Base-by-base conservation (phyloP, 768 basidiomycete genomes). In the Fistulinella prunicolor region DNA sequence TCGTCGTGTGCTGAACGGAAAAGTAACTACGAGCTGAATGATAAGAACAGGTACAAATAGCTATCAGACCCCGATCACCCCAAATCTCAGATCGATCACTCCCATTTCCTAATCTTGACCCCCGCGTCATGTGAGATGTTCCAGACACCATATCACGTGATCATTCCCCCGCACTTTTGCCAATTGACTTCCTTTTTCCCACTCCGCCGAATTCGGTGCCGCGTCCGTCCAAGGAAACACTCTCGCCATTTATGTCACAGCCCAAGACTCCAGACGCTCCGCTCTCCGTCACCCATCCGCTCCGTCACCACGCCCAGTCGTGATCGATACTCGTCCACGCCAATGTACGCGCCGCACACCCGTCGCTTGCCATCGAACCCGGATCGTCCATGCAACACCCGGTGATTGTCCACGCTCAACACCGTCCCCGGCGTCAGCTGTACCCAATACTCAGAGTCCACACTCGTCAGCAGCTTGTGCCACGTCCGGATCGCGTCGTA, bases 261-360 rank as follows among this genome's bases (percentile, higher is more conserved):
- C 1, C 76, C 70, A 4, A 69, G 60, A 51, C 77, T 78, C 85
- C 85, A 86, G 9, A 86, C 70, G 55, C 70, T 78, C 40, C 83
- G 74, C 12, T 72, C 72, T 22, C 71, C 68, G 23, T 48, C 51
- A 26, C 46, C 69, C 66, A 19, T 72, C 63, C 73, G 76, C 65
- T 89, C 86, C 28, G 62, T 68, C 7, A 90, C 71, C 12, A 87
- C 84, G 2, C 78, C 75, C 10, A 95, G 71, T 55, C 85, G 85
- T 0, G 92, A 94, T 32, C 78, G 76, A 64, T 85, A 97, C 63
- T 99, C 96, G 64, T 99, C 95, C 12, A 80, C 73, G 0, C 90
- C 89, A 48, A 97, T 80, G 64, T 99, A 99, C 0, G 95, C 96
- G 3, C 95, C 95, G 60, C 95, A 97, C 83, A 99, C 91, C 1